Evolutionary conservation across 169 alveolate species (phyloP).

Genomic region (Theileria annulata): DNA sequence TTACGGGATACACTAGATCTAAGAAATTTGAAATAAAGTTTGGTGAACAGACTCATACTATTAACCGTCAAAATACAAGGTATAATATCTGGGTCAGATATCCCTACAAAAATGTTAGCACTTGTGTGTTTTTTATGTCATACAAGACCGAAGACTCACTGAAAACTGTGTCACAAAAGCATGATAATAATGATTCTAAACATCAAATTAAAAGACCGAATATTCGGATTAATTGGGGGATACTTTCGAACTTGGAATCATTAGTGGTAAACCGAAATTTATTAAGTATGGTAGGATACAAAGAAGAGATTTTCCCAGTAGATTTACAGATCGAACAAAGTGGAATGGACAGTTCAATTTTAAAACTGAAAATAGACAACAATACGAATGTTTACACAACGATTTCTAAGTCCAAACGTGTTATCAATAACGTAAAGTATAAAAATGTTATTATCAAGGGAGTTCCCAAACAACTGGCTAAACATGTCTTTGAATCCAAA

Average conservation of each 20-base stretch:
- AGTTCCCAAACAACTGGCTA: constrained; percentile 46
- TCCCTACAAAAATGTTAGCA: constrained; percentile 10
- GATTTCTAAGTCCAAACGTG: constrained; percentile 28
- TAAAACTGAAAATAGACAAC: constrained; percentile 40
- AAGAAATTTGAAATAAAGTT: constrained; percentile 12
- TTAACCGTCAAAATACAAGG: background rate
- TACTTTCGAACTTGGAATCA: constrained; percentile 46
- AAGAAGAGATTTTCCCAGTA: constrained; percentile 34
- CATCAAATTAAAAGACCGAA: constrained; percentile 19
- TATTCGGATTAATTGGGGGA: constrained; percentile 58
- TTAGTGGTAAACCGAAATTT: constrained; percentile 24
- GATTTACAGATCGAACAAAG: constrained; percentile 18
- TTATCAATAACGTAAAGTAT: constrained; percentile 38
- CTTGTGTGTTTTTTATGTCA: constrained; percentile 21
- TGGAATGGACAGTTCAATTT: background rate
- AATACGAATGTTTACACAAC: constrained; percentile 52
- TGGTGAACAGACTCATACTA: constrained; percentile 9
- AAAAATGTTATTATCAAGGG: constrained; percentile 50
- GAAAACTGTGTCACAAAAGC: background rate
- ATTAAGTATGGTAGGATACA: constrained; percentile 3
- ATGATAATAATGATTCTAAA: constrained; percentile 10
- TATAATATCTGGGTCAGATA: constrained; percentile 57
- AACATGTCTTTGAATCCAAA: constrained; percentile 51
- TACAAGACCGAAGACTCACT: background rate
- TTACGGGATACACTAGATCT: constrained; percentile 38